Percentiles rank a stretch among this genome's conserved stretches.
Evolutionary conservation across 1,284 basidiomycete genomes (phyloP).

Genomic region (Ceratobasidium sp.): DNA sequence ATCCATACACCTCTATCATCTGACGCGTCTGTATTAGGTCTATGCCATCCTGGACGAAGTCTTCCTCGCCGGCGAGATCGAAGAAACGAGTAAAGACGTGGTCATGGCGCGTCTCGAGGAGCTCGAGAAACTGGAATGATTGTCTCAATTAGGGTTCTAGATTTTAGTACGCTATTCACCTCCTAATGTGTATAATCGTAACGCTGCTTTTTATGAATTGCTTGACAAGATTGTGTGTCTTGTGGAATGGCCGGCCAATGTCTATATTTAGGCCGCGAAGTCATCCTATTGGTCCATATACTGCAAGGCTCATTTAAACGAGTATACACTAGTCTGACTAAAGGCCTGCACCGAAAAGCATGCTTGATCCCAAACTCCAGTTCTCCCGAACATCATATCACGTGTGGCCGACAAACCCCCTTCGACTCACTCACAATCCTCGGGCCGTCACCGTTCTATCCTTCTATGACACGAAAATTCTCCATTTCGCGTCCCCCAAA

Average conservation of each 20-base stretch:
- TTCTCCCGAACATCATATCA: conserved; percentile 7
- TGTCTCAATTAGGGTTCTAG: background rate
- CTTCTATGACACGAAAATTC: too few relatives aligned
- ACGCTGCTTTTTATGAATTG: background rate
- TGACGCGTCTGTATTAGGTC: conserved; percentile 63
- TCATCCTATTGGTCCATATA: too few relatives aligned
- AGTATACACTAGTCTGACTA: too few relatives aligned
- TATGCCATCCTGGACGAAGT: conserved; percentile 98
- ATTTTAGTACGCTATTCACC: conserved; percentile 24
- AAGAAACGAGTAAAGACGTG: conserved; percentile 97
- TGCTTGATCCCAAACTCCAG: too few relatives aligned
- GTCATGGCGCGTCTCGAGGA: conserved; percentile 90
- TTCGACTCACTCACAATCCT: background rate
- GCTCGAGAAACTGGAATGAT: conserved; percentile 86
- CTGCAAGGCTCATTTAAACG: too few relatives aligned
- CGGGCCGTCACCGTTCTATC: background rate
- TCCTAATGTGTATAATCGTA: conserved; percentile 25
- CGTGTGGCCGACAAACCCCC: conserved; percentile 12
- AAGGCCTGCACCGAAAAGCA: too few relatives aligned
- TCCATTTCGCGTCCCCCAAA: too few relatives aligned
- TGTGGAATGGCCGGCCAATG: too few relatives aligned
- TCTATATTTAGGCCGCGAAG: too few relatives aligned
- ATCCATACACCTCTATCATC: conserved; percentile 41
- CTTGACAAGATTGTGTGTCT: too few relatives aligned
- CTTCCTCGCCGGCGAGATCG: conserved; percentile 98